Evolutionary conservation across 169 alveolate genomes (phyloP), one percentile per base, ranked within the genome.

Genomic region (Pseudocohnilembus persalinus): DNA sequence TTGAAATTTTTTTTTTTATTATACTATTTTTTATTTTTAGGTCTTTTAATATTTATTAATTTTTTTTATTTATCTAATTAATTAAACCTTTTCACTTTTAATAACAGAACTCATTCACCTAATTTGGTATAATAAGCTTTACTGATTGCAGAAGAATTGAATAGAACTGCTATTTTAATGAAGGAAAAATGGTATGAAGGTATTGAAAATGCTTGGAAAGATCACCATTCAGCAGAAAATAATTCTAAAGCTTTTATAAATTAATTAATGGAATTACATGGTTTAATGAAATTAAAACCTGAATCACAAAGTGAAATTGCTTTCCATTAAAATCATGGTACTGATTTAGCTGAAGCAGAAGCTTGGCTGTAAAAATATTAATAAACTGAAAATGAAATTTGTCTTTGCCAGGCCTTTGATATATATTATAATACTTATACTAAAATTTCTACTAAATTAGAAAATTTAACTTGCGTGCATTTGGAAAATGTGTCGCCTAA

Each of bases 171-270:
- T 15, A 94, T 96, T 31, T 89, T 97, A 29, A 88, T 94, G 64
- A 94, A 96, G 85, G 99, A 97, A 89, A 91, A 92, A 72, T 96
- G 99, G 98, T 77, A 91, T 83, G 98, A 96, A 85, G 96, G 97
- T 1, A 94, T 97, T 65, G 96, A 96, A 89, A 98, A 97, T 82
- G 97, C 97, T 26, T 89, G 96, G 83, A 91, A 93, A 82, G 81
- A 91, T 35, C 93, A 93, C 88, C 94, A 92, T 84, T 93, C 93
- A 30, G 90, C 91, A 78, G 93, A 93, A 84, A 97, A 96, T 83
- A 68, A 88, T 83, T 28, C 86, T 82, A 34, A 88, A 87, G 74
- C 89, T 95, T 91, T 86, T 91, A 68, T 91, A 76, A 73, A 77
- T 74, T 73, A 91, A 32, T 88, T 97, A 35, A 75, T 83, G 76